Conservation (phyloP, 768 basidiomycete genomes). For the Hericium coralloides region DNA sequence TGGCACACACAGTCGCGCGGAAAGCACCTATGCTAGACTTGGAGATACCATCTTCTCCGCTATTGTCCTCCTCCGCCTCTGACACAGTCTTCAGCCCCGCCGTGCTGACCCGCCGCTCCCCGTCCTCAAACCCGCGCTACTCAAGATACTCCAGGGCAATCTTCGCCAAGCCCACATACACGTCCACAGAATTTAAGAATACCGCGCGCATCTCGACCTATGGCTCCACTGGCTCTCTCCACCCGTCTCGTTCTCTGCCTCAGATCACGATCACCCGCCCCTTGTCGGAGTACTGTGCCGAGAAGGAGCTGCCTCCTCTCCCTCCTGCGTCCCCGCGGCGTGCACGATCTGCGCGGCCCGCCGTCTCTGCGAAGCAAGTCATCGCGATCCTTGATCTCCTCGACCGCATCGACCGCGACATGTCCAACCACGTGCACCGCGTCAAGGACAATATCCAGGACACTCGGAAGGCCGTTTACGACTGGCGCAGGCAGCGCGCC, state of each 20-base stretch:
- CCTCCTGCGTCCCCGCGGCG: neutral
- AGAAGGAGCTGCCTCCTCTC: neutral
- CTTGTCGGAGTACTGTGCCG: neutral
- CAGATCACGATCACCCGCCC: conserved; percentile 10
- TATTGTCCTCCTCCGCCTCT: conserved; percentile 7
- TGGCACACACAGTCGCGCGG: neutral
- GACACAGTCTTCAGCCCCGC: conserved; percentile 1
- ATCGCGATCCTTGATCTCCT: conserved; percentile 9
- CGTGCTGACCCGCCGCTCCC: neutral
- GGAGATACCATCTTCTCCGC: conserved; percentile 9
- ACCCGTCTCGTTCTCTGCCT: conserved; percentile 6
- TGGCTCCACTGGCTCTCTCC: neutral
- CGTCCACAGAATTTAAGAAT: neutral
- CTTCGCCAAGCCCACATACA: neutral
- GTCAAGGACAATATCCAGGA: conserved; percentile 12
- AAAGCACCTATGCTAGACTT: conserved; percentile 7
- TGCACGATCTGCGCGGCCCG: neutral
- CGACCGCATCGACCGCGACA: conserved; percentile 11
- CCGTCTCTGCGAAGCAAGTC: conserved; percentile 6
- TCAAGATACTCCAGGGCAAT: neutral
- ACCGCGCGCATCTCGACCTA: neutral
- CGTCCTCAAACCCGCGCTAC: neutral
- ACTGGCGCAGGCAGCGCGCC: conserved; percentile 10
- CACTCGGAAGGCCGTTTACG: conserved; percentile 4
- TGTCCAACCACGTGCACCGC: conserved; percentile 9